phyloP scores from a whole-genome alignment of 768 basidiomycete species.

The Suillus hirtellus region DNA sequence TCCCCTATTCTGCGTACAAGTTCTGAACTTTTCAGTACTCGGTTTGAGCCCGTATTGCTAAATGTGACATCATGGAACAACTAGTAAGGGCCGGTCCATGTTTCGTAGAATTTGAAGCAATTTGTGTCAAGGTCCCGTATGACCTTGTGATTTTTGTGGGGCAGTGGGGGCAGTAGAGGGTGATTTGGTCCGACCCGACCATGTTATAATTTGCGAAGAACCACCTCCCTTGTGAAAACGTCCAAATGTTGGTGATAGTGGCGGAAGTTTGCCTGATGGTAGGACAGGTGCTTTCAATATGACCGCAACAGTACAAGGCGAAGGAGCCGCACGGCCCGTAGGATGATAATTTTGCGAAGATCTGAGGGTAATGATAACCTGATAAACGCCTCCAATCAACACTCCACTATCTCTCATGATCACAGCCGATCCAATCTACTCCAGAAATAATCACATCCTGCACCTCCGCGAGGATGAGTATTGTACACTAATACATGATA shows the following conservation, averaged over 20 bases:
- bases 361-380: neutral
- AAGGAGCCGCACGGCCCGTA: neutral
- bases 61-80: no score
- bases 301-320: neutral
- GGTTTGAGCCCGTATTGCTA: no score
- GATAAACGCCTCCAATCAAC: neutral
- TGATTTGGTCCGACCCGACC: neutral
- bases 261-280: neutral
- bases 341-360: neutral
- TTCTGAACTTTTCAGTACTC: no score
- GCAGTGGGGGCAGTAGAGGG: neutral
- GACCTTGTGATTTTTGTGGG: neutral
- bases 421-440: neutral
- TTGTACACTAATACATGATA: neutral
- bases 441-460: neutral
- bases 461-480: neutral
- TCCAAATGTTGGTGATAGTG: neutral
- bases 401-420: neutral
- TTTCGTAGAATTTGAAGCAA: no score
- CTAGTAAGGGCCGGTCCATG: no score
- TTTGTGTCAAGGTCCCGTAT: neutral
- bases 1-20: no score
- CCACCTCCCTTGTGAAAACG: neutral
- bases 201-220: neutral
- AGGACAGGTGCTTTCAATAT: neutral